Percentiles rank a stretch among this genome's conserved stretches.
Conservation (phyloP, 2,329 filamentous ascomycete species). For the Clonostachys solani region DNA sequence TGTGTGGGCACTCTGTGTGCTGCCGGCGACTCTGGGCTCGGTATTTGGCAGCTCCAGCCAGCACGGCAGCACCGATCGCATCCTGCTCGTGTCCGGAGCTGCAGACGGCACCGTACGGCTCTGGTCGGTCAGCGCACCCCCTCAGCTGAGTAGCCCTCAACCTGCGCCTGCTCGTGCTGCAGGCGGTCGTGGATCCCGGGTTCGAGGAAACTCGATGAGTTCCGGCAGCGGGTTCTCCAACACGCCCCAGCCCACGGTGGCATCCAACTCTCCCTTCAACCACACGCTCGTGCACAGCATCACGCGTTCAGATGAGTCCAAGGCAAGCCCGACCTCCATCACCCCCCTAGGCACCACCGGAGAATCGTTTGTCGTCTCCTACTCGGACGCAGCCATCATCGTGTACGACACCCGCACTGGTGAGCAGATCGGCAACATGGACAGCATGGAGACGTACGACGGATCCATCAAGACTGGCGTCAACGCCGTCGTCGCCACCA, state of each 20-base stretch:
- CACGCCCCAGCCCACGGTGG: slow-evolving; percentile 83
- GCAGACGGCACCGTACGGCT: slow-evolving; percentile 90
- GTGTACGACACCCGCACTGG: slow-evolving; percentile 91
- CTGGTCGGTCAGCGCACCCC: slow-evolving; percentile 91
- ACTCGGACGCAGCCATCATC: slow-evolving; percentile 82
- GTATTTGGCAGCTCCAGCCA: slow-evolving; percentile 74
- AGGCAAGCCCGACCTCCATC: slow-evolving; percentile 84
- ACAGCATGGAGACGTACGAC: slow-evolving; percentile 90
- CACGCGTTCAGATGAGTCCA: slow-evolving; percentile 57
- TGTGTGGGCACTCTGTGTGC: slow-evolving; percentile 90
- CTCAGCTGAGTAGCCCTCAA: slow-evolving; percentile 78
- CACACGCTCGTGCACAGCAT: slow-evolving; percentile 88
- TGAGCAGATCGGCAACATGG: slow-evolving; percentile 90
- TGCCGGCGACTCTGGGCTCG: slow-evolving; percentile 76
- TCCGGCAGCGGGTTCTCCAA: slow-evolving; percentile 90
- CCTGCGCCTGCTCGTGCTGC: slow-evolving; percentile 58
- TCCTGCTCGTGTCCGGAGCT: slow-evolving; percentile 85
- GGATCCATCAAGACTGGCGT: slow-evolving; percentile 75
- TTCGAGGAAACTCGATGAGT: slow-evolving; percentile 88
- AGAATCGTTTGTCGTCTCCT: slow-evolving; percentile 89
- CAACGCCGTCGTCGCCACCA: slow-evolving; percentile 87
- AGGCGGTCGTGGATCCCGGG: slow-evolving; percentile 61
- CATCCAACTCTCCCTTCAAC: slow-evolving; percentile 81
- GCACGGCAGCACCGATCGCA: slow-evolving; percentile 78
- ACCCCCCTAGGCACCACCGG: slow-evolving; percentile 79